Evolutionary conservation across 139 green algal genomes (phyloP).

Genomic region (Picochlorum costavermella): DNA sequence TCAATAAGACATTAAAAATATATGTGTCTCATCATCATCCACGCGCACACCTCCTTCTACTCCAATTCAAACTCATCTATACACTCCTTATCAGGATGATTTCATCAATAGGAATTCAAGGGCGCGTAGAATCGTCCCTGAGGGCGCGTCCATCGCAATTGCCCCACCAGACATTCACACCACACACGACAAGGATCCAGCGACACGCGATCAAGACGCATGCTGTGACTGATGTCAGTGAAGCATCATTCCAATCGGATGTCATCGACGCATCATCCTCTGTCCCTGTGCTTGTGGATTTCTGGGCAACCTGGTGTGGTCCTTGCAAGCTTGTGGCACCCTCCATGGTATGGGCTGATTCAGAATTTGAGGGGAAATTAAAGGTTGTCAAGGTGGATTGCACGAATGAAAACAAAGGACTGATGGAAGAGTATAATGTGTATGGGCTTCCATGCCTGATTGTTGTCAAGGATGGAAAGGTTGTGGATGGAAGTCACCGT

Average conservation of each 20-base stretch:
- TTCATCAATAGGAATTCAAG: too few species aligned
- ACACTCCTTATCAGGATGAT: too few species aligned
- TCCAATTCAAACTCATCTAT: too few species aligned
- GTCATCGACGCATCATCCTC: neutral
- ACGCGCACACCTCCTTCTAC: too few species aligned
- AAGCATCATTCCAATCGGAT: neutral
- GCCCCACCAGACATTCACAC: too few species aligned
- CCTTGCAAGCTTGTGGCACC: slow-evolving; percentile 85
- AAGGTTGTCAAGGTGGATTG: slow-evolving; percentile 93
- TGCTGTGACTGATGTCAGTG: neutral
- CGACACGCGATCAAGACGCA: too few species aligned
- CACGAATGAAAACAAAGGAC: slow-evolving; percentile 63
- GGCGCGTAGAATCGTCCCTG: too few species aligned
- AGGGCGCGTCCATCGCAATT: too few species aligned
- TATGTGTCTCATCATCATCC: too few species aligned
- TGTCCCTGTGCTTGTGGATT: slow-evolving; percentile 81
- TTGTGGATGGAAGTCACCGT: slow-evolving; percentile 60
- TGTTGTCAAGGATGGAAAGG: slow-evolving; percentile 81
- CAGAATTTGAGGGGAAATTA: slow-evolving; percentile 60
- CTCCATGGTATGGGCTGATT: slow-evolving; percentile 55
- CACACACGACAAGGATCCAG: too few species aligned
- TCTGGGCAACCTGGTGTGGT: slow-evolving; percentile 89
- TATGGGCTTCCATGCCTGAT: slow-evolving; percentile 92
- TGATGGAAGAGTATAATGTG: slow-evolving; percentile 89
- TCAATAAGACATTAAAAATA: too few species aligned